phyloP scores from a whole-genome alignment of 768 basidiomycete species.

The Mrakia blollopis region DNA sequence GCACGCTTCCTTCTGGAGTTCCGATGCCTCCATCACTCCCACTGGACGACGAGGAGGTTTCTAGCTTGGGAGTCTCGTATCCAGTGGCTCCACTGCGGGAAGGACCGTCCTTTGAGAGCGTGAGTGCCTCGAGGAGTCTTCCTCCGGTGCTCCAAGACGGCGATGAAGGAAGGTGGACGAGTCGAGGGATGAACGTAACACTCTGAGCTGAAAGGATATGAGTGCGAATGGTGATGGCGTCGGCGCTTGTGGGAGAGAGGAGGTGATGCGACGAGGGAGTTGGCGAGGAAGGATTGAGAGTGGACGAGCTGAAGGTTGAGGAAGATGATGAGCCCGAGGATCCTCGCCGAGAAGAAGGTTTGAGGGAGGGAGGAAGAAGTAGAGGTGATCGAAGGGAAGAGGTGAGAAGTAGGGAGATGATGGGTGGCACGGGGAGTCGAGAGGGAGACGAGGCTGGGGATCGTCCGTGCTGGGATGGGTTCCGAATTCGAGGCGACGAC shows the following conservation, averaged over 20 bases:
- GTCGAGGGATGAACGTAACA: constrained; percentile 5
- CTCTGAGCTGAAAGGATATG: background rate
- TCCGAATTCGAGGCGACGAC: background rate
- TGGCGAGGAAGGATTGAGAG: background rate
- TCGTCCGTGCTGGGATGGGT: background rate
- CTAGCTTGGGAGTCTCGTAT: background rate
- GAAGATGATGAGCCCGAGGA: background rate
- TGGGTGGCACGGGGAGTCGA: background rate
- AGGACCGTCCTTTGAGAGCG: background rate
- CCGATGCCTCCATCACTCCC: background rate
- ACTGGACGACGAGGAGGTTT: background rate
- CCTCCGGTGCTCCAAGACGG: background rate
- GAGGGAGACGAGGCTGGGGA: background rate
- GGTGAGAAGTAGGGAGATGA: constrained; percentile 8
- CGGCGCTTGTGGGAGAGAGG: background rate
- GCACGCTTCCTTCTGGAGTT: background rate
- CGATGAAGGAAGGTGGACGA: background rate
- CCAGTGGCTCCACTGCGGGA: background rate
- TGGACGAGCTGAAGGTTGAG: background rate
- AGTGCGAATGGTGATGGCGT: background rate
- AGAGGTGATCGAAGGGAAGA: constrained; percentile 10
- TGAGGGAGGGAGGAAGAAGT: background rate
- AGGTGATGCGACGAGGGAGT: background rate
- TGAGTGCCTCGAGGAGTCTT: background rate
- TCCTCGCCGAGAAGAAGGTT: background rate